phyloP scores from a whole-genome alignment of 768 basidiomycete species.

The Boletus rubropictus region DNA sequence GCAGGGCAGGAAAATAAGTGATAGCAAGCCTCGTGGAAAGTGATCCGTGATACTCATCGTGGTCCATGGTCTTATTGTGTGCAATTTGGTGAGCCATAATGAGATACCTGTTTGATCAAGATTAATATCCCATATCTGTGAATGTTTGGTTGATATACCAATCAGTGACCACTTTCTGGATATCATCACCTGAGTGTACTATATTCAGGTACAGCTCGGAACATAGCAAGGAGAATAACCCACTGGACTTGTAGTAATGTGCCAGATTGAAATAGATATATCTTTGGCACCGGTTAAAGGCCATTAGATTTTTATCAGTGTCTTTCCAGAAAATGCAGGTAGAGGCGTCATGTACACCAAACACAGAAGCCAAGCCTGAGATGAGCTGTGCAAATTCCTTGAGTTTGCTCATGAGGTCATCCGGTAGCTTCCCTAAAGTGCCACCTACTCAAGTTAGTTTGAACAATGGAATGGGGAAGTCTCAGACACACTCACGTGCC shows the following conservation, averaged over 20 bases:
- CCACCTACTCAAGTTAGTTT: background rate
- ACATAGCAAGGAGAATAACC: background rate
- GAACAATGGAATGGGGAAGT: background rate
- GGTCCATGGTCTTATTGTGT: constrained; percentile 20
- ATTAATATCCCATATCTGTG: background rate
- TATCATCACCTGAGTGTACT: background rate
- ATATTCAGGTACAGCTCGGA: background rate
- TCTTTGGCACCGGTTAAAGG: constrained; percentile 14
- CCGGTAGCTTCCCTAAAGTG: too few relatives aligned
- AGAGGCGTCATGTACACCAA: background rate
- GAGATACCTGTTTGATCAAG: constrained; percentile 17
- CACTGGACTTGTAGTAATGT: constrained; percentile 7
- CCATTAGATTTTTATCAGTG: constrained; percentile 13
- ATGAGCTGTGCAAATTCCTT: constrained; percentile 5
- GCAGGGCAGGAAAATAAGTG: constrained; percentile 2
- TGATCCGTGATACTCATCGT: constrained; percentile 25
- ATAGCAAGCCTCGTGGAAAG: constrained; percentile 15
- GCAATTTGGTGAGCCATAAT: constrained; percentile 28
- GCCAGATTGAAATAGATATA: constrained; percentile 9
- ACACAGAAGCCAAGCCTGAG: constrained; percentile 1
- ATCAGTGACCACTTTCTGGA: background rate
- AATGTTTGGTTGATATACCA: constrained; percentile 6
- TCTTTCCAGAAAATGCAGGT: constrained; percentile 17
- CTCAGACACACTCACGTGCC: constrained; percentile 5
- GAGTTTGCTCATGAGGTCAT: too few relatives aligned